Conservation (phyloP, 2,329 filamentous ascomycete genomes). For the Alternaria sp. region DNA sequence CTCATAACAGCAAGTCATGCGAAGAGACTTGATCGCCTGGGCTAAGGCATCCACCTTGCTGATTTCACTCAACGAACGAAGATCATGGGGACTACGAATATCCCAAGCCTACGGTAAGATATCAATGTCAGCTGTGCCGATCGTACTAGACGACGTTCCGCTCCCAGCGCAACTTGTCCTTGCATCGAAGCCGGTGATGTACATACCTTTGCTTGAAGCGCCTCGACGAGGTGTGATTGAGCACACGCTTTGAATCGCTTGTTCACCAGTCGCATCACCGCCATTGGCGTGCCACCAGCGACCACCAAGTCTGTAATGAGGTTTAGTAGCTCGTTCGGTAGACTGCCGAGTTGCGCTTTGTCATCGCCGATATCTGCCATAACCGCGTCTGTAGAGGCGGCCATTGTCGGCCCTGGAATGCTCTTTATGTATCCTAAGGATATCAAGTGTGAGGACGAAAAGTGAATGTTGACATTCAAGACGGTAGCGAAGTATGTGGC, state of each 20-base stretch:
- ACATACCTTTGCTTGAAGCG: background rate
- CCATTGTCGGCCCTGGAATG: background rate
- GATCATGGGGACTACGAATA: background rate
- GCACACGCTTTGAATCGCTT: background rate
- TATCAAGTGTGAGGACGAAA: background rate
- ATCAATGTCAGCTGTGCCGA: background rate
- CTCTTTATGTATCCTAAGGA: background rate
- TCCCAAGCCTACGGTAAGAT: background rate
- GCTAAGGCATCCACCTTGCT: background rate
- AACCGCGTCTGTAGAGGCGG: background rate
- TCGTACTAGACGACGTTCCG: background rate
- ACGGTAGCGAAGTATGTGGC: background rate
- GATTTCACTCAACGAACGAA: background rate
- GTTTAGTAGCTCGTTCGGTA: background rate
- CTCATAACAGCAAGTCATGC: background rate
- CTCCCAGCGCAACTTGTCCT: background rate
- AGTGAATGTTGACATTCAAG: background rate
- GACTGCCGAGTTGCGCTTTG: background rate
- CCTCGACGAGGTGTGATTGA: background rate
- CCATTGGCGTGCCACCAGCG: background rate
- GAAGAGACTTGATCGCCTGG: background rate
- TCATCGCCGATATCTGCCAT: background rate
- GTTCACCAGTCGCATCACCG: background rate
- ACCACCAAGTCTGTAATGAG: background rate
- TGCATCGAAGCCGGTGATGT: background rate